Conservation (phyloP, 106 monocot species). For the Iris macrosiphon region DNA sequence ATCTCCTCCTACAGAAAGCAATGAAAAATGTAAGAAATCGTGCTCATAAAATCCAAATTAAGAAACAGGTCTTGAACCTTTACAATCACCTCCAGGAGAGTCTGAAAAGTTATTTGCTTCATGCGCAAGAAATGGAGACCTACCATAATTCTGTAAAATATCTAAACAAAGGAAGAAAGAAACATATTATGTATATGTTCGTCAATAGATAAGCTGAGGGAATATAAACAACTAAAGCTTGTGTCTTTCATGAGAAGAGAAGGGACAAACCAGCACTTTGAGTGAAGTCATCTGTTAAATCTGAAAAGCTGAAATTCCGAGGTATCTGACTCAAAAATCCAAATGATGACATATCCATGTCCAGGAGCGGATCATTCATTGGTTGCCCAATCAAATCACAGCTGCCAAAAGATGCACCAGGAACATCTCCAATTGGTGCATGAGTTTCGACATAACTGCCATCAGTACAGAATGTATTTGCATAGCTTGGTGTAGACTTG, state of each 20-base stretch:
- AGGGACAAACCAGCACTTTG: constrained; percentile 58
- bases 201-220: too few relatives aligned
- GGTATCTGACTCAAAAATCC: constrained; percentile 87
- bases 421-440: constrained; percentile 49
- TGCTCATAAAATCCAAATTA: not conserved
- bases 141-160: constrained; percentile 74
- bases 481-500: constrained; percentile 61
- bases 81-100: constrained; percentile 41
- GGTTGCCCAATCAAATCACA: constrained; percentile 52
- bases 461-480: constrained; percentile 39
- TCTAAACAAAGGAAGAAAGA: constrained; percentile 42
- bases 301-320: constrained; percentile 85
- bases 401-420: constrained; percentile 57
- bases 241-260: too few relatives aligned
- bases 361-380: constrained; percentile 49
- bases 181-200: too few relatives aligned
- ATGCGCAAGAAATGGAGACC: constrained; percentile 74
- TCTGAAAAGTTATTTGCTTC: constrained; percentile 60
- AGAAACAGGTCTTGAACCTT: constrained; percentile 18
- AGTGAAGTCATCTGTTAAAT: constrained; percentile 79
- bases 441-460: constrained; percentile 47
- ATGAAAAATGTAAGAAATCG: constrained; percentile 6
- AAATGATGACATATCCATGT: constrained; percentile 59
- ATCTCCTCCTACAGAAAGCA: constrained; percentile 39
- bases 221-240: too few relatives aligned